Conservation (phyloP, 306 rosid species). For the Rosa lucieae region DNA sequence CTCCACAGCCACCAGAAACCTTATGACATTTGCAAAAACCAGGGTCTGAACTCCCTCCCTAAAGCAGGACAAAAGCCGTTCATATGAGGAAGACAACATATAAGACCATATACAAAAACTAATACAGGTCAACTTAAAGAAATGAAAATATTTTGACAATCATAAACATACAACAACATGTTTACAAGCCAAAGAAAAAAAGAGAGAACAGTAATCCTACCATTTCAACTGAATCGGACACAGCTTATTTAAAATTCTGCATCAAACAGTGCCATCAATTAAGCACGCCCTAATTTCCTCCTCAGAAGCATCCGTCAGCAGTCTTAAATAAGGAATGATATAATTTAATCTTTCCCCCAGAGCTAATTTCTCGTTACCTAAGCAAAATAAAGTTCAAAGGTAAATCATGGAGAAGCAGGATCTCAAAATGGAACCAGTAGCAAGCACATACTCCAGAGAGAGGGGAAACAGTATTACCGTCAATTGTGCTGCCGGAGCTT, state of each 20-base stretch:
- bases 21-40: slow-evolving; percentile 37
- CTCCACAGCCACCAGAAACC: slow-evolving; percentile 72
- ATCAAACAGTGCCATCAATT: slow-evolving; percentile 74
- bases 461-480: slow-evolving; percentile 32
- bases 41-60: slow-evolving; percentile 57
- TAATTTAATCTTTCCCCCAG: slow-evolving; percentile 77
- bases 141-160: slow-evolving; percentile 6
- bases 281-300: slow-evolving; percentile 73
- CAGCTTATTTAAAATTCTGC: slow-evolving; percentile 67
- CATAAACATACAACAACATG: neutral
- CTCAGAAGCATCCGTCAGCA: slow-evolving; percentile 69
- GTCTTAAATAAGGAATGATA: slow-evolving; percentile 64
- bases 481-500: slow-evolving; percentile 36
- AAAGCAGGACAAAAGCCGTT: slow-evolving; percentile 19
- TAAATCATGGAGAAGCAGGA: slow-evolving; percentile 18
- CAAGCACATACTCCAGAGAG: slow-evolving; percentile 7
- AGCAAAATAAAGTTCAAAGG: slow-evolving; percentile 27
- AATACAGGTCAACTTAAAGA: slow-evolving; percentile 1
- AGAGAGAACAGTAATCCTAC: slow-evolving; percentile 30
- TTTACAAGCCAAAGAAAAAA: neutral
- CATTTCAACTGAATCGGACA: slow-evolving; percentile 65
- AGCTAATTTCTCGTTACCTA: slow-evolving; percentile 51
- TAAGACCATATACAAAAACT: neutral
- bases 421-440: slow-evolving; percentile 11
- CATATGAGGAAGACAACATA: slow-evolving; percentile 11